Percentiles rank a stretch among this genome's conserved stretches.
phyloP scores from a whole-genome alignment of 2,329 filamentous ascomycete genomes.

The Penicillium sp. region DNA sequence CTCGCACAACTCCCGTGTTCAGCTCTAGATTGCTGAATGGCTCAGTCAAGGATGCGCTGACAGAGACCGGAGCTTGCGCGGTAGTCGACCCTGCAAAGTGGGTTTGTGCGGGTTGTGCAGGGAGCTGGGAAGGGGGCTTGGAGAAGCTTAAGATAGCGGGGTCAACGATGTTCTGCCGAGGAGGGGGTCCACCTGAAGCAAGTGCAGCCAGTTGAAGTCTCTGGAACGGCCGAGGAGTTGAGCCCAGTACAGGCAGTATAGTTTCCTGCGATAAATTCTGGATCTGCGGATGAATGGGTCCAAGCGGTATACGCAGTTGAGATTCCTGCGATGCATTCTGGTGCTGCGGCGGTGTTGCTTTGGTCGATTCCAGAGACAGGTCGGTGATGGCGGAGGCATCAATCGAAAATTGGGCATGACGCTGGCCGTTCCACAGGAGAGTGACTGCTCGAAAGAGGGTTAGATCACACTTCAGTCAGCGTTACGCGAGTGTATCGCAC shows the following conservation, averaged over 20 bases:
- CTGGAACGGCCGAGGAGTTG: too few relatives aligned
- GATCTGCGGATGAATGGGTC: too few relatives aligned
- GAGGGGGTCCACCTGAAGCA: constrained; percentile 37
- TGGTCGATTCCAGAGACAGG: constrained; percentile 46
- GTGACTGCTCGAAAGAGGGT: constrained; percentile 49
- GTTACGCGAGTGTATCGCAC: constrained; percentile 53
- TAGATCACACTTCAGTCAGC: background rate
- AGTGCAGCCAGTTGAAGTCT: constrained; percentile 22
- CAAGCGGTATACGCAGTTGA: too few relatives aligned
- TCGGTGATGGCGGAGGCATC: constrained; percentile 65
- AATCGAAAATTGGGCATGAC: constrained; percentile 60
- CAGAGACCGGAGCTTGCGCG: constrained; percentile 18
- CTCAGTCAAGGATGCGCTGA: constrained; percentile 51
- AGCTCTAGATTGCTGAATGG: constrained; percentile 53
- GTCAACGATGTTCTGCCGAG: constrained; percentile 68
- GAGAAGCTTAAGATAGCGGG: constrained; percentile 79
- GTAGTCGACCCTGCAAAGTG: constrained; percentile 35
- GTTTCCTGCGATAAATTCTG: too few relatives aligned
- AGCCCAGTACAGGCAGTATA: too few relatives aligned
- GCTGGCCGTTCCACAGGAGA: constrained; percentile 58
- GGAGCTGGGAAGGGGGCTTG: constrained; percentile 35
- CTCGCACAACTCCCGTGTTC: constrained; percentile 34
- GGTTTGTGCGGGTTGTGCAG: constrained; percentile 23
- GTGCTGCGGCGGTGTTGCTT: constrained; percentile 25
- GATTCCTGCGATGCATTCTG: constrained; percentile 27